Evolutionary conservation across 1,284 basidiomycete species (phyloP), one percentile per base, ranked within the genome.

Genomic region (Rhizoctonia solani): DNA sequence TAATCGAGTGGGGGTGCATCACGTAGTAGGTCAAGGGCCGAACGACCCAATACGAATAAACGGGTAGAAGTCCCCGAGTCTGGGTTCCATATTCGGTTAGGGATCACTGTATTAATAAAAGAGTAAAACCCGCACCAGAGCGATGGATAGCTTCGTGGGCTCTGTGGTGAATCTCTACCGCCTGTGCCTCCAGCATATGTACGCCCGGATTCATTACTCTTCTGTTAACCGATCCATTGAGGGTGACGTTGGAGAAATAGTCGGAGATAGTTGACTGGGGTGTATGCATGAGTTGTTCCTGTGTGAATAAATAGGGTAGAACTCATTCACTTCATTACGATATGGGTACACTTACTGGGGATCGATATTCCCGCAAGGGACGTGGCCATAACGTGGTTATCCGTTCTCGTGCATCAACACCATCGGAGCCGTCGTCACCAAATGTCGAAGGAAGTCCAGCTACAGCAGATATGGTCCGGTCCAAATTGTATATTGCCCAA

Each of bases 51-150:
- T n/a, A 23, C n/a, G 21, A 37, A 42, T 19, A 37, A 59, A 34
- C 56, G 56, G 56, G 56, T 59, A 59, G 56, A 59, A 59, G 56
- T 59, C 41, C 29, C 56, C 56, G 56, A 59, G 44, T 25, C 56
- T 59, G 54, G 19, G 29, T 49, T 21, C 42, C 56, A 8, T 13
- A 59, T 59, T 23, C 29, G 44, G 56, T 59, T 59, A 59, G 56
- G 13, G 42, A 34, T 21, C 44, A 6, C 21, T 34, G 42, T 13
- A 41, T 49, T 11, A 21, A 44, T 41, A 23, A 46, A 59, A 11
- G 13, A n/a, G 21, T 41, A 8, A 8, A 9, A 32, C 23, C 21
- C 56, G 56, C n/a, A 59, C 56, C 56, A 49, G 44, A 1, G 11
- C 19, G 56, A 34, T 42, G 56, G 44, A 59, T 41, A 34, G 23